Evolutionary conservation across 2,329 filamentous ascomycete genomes (phyloP).

Genomic region (Drechslerella coelobrocha): DNA sequence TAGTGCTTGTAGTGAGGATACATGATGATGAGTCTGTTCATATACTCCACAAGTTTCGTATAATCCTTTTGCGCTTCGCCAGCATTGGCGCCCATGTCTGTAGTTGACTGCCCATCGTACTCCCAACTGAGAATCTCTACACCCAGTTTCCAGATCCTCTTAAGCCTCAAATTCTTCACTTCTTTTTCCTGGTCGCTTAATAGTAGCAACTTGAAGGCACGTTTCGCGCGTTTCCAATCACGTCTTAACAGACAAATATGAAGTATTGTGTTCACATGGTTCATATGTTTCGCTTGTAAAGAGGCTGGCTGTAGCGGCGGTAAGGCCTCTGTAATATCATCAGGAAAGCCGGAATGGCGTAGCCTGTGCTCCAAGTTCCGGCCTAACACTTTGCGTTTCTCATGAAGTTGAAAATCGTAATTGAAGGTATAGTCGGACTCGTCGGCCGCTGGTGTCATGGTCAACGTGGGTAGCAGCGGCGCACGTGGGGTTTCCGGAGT

Average conservation of each 20-base stretch:
- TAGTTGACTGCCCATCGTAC: neutral
- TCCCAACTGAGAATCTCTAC: slow-evolving; percentile 52
- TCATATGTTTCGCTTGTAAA: slow-evolving; percentile 51
- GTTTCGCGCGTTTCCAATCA: slow-evolving; percentile 52
- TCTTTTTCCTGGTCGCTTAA: slow-evolving; percentile 39
- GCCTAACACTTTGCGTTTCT: slow-evolving; percentile 21
- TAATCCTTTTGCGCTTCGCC: slow-evolving; percentile 11
- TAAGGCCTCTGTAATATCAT: slow-evolving; percentile 36
- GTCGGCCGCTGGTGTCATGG: neutral
- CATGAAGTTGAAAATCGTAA: slow-evolving; percentile 17
- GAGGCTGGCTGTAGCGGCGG: slow-evolving; percentile 36
- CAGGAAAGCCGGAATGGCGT: slow-evolving; percentile 35
- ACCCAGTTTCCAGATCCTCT: slow-evolving; percentile 53
- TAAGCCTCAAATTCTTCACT: slow-evolving; percentile 42
- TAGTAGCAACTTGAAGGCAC: slow-evolving; percentile 53
- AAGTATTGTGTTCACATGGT: slow-evolving; percentile 52
- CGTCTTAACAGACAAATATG: slow-evolving; percentile 51
- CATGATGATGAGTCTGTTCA: slow-evolving; percentile 52
- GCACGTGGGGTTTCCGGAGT: slow-evolving; percentile 23
- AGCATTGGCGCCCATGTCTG: neutral
- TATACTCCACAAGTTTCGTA: slow-evolving; percentile 51
- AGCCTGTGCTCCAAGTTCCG: slow-evolving; percentile 32
- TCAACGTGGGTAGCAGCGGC: slow-evolving; percentile 24
- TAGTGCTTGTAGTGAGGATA: slow-evolving; percentile 52
- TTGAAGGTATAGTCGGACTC: neutral